These are phyloP conservation scores for Arthrocladium fulminans DNA, from an alignment of 2,329 filamentous ascomycete species.

Conservation along the genomic window DNA sequence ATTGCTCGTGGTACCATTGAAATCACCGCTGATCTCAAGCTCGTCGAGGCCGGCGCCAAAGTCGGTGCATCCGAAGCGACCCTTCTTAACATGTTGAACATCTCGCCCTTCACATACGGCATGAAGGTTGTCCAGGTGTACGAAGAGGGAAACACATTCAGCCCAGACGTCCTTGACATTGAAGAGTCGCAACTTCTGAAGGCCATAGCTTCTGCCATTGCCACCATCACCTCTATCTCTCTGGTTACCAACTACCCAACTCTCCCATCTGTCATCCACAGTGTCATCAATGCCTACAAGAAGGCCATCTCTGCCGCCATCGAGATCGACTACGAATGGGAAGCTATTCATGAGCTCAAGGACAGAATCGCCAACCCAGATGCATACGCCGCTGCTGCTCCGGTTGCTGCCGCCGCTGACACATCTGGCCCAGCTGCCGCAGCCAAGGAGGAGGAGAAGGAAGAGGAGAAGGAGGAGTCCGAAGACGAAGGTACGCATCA, in stretches of 20 bases:
- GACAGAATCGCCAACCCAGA: conserved; percentile 99
- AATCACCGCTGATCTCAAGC: conserved; percentile 96
- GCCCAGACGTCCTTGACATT: conserved; percentile 78
- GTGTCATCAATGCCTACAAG: conserved; percentile 96
- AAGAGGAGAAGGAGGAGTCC: conserved; percentile 58
- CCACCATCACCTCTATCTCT: conserved; percentile 81
- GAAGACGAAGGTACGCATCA: conserved; percentile 49
- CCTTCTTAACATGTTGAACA: conserved; percentile 99
- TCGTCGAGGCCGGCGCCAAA: conserved; percentile 85
- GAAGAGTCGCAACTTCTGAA: conserved; percentile 88
- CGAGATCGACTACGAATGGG: conserved; percentile 85
- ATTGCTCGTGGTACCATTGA: conserved; percentile 99
- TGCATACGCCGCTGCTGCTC: conserved; percentile 78
- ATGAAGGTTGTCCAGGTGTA: conserved; percentile 96
- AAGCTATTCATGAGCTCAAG: conserved; percentile 95
- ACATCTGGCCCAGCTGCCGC: conserved; percentile 44
- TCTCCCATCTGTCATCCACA: conserved; percentile 92
- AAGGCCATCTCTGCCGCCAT: conserved; percentile 83
- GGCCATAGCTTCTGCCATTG: conserved; percentile 70
- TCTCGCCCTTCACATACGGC: conserved; percentile 99
- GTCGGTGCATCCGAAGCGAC: conserved; percentile 98
- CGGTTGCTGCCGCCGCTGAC: conserved; percentile 52
- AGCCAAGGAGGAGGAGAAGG: conserved; percentile 47
- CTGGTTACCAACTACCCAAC: conserved; percentile 93
- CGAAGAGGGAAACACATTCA: conserved; percentile 92